Percentiles rank a stretch among this genome's conserved stretches.
Conservation (phyloP, 768 basidiomycete genomes). For the Amanita subjunquillea region DNA sequence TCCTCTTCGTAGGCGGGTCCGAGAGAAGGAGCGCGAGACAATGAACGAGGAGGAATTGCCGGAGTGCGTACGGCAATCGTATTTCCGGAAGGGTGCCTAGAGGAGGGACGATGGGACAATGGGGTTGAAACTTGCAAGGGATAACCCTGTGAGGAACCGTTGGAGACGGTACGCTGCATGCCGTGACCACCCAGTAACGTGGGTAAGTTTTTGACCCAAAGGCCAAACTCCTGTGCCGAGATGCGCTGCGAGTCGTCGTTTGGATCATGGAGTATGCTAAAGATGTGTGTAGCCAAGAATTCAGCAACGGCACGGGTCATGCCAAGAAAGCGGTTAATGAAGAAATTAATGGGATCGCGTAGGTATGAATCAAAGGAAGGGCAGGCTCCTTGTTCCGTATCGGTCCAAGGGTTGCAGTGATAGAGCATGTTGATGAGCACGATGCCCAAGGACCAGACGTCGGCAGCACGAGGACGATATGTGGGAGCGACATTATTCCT, state of each 20-base stretch:
- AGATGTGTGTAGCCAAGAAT: slow-evolving; percentile 76
- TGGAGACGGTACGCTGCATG: slow-evolving; percentile 51
- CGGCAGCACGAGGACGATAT: slow-evolving; percentile 89
- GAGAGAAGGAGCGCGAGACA: slow-evolving; percentile 58
- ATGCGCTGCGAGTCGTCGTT: slow-evolving; percentile 58
- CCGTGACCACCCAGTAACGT: slow-evolving; percentile 47
- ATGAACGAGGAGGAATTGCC: slow-evolving; percentile 39
- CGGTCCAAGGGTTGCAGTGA: slow-evolving; percentile 97
- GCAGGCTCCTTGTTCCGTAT: slow-evolving; percentile 75
- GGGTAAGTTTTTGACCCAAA: slow-evolving; percentile 80
- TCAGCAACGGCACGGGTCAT: slow-evolving; percentile 83
- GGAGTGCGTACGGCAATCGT: slow-evolving; percentile 39
- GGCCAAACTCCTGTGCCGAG: slow-evolving; percentile 75
- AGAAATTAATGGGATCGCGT: slow-evolving; percentile 72
- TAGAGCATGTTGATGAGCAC: slow-evolving; percentile 99
- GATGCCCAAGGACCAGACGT: slow-evolving; percentile 98
- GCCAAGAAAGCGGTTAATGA: slow-evolving; percentile 83
- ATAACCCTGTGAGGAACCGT: slow-evolving; percentile 54
- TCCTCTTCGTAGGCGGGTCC: slow-evolving; percentile 39
- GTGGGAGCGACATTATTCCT: slow-evolving; percentile 94
- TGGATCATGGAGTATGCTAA: slow-evolving; percentile 65
- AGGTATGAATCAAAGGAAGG: slow-evolving; percentile 76
- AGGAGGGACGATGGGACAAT: slow-evolving; percentile 61
- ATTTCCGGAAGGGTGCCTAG: slow-evolving; percentile 46
- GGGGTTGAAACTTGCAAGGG: slow-evolving; percentile 53